phyloP scores from a whole-genome alignment of 768 basidiomycete species.

The Hericium erinaceus region DNA sequence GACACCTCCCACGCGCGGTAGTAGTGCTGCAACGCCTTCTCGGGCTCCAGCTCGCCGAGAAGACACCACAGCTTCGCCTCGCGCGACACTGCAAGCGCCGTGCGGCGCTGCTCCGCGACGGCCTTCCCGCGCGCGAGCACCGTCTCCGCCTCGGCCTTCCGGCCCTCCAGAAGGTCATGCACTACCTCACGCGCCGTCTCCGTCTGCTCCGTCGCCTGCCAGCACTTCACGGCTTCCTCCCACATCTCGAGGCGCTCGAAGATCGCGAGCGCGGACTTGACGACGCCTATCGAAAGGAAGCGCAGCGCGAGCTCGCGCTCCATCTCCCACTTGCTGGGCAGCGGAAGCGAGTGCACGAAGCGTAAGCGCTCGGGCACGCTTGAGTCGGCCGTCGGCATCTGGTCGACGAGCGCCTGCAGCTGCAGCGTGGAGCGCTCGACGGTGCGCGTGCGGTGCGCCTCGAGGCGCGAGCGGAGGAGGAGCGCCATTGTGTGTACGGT shows the following conservation, averaged over 20 bases:
- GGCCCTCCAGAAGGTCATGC: conserved; percentile 74
- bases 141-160: conserved; percentile 72
- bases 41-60: conserved; percentile 82
- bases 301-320: conserved; percentile 83
- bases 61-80: conserved; percentile 94
- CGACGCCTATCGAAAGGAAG: conserved; percentile 78
- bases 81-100: conserved; percentile 50
- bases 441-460: conserved; percentile 81
- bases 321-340: conserved; percentile 92
- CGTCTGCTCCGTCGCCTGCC: conserved; percentile 67
- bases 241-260: conserved; percentile 96
- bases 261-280: conserved; percentile 85
- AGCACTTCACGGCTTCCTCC: conserved; percentile 92
- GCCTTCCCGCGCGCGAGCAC: conserved; percentile 56
- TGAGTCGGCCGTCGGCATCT: conserved; percentile 88
- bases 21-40: conserved; percentile 65
- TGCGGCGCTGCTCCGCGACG: conserved; percentile 30
- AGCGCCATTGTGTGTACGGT: conserved; percentile 95
- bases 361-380: conserved; percentile 61
- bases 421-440: conserved; percentile 90
- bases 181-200: conserved; percentile 78
- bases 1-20: conserved; percentile 80
- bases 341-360: conserved; percentile 70
- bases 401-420: conserved; percentile 91
- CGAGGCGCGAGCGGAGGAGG: conserved; percentile 85